Percentiles rank a stretch among this genome's conserved stretches.
phyloP scores from a whole-genome alignment of 768 basidiomycete species.

The Cytidiella melzeri region DNA sequence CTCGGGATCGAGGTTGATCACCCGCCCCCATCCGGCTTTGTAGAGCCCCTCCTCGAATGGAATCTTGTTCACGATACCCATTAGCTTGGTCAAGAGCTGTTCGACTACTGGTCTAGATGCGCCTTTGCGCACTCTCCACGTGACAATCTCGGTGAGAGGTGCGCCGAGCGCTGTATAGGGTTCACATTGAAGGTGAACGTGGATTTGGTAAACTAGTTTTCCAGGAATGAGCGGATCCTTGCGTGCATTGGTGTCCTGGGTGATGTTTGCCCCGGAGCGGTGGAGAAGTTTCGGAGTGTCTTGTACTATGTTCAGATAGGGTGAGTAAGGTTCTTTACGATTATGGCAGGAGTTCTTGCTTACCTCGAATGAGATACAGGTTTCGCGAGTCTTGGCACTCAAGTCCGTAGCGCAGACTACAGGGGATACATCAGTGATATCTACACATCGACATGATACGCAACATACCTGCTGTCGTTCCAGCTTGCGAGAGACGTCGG shows the following conservation, averaged over 20 bases:
- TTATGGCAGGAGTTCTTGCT: constrained; percentile 1
- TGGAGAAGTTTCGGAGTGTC: neutral
- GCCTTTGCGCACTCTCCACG: constrained; percentile 7
- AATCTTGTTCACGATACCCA: constrained; percentile 7
- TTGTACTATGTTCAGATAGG: too few relatives aligned
- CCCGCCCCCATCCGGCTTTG: constrained; percentile 11
- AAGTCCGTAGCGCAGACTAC: neutral
- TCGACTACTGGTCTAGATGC: neutral
- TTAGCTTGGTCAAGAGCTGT: constrained; percentile 6
- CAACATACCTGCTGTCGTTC: too few relatives aligned
- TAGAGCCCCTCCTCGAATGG: constrained; percentile 8
- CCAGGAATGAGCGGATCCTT: neutral
- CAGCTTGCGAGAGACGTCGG: neutral
- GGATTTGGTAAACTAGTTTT: constrained; percentile 2
- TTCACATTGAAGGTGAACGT: constrained; percentile 5
- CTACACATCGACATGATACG: too few relatives aligned
- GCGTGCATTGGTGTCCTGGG: neutral
- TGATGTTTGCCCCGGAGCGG: neutral
- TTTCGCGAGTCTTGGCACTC: constrained; percentile 2
- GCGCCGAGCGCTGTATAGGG: constrained; percentile 6
- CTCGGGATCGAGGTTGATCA: constrained; percentile 3
- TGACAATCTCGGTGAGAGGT: constrained; percentile 10
- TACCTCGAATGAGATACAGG: constrained; percentile 1
- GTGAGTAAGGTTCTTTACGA: constrained; percentile 1
- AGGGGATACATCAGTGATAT: neutral